Percentiles rank a stretch among this genome's conserved stretches.
phyloP scores from a whole-genome alignment of 768 basidiomycete genomes.

The Fibroporia radiculosa region DNA sequence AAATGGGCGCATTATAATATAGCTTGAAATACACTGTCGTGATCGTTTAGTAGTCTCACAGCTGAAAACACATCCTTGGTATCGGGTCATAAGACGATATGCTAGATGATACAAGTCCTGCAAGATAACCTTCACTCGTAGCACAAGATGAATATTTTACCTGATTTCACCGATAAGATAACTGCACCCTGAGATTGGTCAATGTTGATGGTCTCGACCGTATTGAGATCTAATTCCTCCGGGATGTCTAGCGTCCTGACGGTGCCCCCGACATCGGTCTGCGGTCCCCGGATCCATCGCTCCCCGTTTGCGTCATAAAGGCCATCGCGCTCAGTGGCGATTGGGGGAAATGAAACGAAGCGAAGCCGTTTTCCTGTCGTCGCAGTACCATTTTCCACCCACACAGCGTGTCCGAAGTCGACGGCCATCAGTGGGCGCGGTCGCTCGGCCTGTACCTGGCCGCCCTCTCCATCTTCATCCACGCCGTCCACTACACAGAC shows the following conservation, averaged over 20 bases:
- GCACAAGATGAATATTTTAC: slow-evolving; percentile 67
- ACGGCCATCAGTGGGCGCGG: slow-evolving; percentile 72
- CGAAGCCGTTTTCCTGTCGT: slow-evolving; percentile 44
- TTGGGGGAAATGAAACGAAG: slow-evolving; percentile 67
- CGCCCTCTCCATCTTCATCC: slow-evolving; percentile 32
- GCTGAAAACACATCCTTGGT: no score
- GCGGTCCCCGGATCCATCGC: slow-evolving; percentile 6
- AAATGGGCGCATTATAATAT: no score
- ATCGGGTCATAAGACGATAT: no score
- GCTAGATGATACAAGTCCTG: no score
- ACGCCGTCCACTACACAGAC: slow-evolving; percentile 51
- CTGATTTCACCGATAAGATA: slow-evolving; percentile 58
- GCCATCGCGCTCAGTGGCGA: slow-evolving; percentile 20
- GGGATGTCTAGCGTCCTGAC: slow-evolving; percentile 60
- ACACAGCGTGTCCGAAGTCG: slow-evolving; percentile 83
- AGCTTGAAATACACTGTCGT: no score
- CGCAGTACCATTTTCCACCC: slow-evolving; percentile 46
- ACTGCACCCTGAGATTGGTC: slow-evolving; percentile 72
- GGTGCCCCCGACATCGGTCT: slow-evolving; percentile 18
- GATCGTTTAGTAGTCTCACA: no score
- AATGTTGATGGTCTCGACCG: slow-evolving; percentile 70
- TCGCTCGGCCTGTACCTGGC: slow-evolving; percentile 31
- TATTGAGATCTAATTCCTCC: slow-evolving; percentile 53
- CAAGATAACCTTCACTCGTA: slow-evolving; percentile 46
- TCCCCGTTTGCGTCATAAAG: slow-evolving; percentile 14